Conservation (phyloP, 352 stramenopile species). For the Globisporangium irregulare region DNA sequence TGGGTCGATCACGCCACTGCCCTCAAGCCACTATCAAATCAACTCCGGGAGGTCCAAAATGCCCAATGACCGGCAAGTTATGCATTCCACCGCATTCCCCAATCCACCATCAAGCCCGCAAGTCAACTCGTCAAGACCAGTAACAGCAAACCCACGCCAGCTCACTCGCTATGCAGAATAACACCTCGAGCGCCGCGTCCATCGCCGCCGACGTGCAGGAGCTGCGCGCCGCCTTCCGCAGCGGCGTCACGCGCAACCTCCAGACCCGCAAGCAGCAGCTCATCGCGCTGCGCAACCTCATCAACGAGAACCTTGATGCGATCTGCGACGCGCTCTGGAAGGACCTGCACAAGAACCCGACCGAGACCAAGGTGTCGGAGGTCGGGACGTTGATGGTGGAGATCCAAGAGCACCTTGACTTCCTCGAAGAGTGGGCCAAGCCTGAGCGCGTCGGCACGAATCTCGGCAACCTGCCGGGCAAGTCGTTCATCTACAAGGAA, state of each 20-base stretch:
- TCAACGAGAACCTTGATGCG: constrained; percentile 45
- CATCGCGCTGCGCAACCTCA: constrained; percentile 35
- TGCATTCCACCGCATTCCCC: neutral
- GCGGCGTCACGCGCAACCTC: constrained; percentile 44
- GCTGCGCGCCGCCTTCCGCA: constrained; percentile 49
- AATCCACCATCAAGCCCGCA: neutral
- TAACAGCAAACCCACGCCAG: neutral
- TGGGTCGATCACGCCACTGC: neutral
- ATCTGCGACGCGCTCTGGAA: constrained; percentile 53
- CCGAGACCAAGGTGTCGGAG: constrained; percentile 66
- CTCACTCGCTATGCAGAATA: neutral
- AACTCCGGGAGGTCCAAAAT: neutral
- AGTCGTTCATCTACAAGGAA: constrained; percentile 53
- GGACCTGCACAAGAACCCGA: constrained; percentile 63
- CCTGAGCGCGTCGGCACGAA: constrained; percentile 53
- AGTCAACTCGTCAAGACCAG: neutral
- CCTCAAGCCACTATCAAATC: neutral
- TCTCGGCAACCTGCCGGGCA: constrained; percentile 46
- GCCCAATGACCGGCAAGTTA: neutral
- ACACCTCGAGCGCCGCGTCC: constrained; percentile 20
- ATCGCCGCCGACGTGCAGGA: constrained; percentile 44
- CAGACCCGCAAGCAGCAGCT: constrained; percentile 39
- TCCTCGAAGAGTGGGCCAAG: constrained; percentile 51
- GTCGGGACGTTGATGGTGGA: constrained; percentile 47
- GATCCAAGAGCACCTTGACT: constrained; percentile 64